Evolutionary conservation across 164 flowering plant genomes (phyloP), one percentile per base, ranked within the genome.

Genomic region (Taxillus chinensis): DNA sequence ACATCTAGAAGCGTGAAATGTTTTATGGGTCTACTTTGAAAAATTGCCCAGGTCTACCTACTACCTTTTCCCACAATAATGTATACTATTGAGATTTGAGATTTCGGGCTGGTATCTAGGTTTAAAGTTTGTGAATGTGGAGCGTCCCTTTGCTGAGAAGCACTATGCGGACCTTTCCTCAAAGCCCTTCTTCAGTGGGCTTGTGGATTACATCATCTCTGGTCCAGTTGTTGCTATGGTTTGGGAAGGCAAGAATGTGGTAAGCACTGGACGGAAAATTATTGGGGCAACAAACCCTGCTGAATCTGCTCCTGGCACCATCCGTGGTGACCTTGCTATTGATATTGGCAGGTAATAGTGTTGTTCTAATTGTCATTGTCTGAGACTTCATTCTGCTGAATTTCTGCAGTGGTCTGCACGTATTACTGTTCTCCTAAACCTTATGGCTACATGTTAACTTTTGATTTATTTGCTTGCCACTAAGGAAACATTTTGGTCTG

Each of bases 161-260:
- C 98, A 90, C 71, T 93, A 93, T 62, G 86, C 71, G 15, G 97
- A 90, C 59, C 70, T 93, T 64, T 83, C 92, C 5, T 60, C 85
- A 4, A 90, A 80, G 77, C 96, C 96, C 13, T 93, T 93, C 75
- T 93, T 93, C 72, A 68, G 53, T 63, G 86, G 86, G 5, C 73
- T 93, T 57, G 86, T 85, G 13, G 88, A 93, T 59, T 90, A 86
- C 86, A 88, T 90, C 10, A 74, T 83, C 42, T 90, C 97, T 61
- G 96, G 99, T 5, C 96, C 97, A 3, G 97, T 93, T 51, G 90
- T 86, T 70, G 99, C 96, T 9, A 90, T 87, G 97, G 76, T 88
- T 16, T 93, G 99, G 99, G 95, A 89, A 64, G 99, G 99, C 1
- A 86, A 93, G 80, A 74, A 72, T 59, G 95, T 89, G 51, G 91